Evolutionary conservation across 371 early-diverging fungal species (phyloP).

Genomic region (Saksenaea vasiformis): DNA sequence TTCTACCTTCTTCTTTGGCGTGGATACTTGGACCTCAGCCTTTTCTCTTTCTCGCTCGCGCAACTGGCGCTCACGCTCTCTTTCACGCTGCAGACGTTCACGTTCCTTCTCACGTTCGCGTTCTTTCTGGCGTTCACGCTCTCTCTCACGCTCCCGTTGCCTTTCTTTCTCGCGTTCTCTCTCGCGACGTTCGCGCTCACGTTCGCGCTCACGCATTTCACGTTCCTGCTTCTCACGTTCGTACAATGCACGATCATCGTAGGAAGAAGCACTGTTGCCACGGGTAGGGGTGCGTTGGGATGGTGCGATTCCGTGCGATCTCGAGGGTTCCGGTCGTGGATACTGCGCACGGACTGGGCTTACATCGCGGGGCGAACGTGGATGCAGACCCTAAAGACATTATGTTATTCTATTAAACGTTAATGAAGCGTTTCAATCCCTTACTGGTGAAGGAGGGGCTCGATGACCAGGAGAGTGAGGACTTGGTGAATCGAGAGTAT

Average conservation of each 20-base stretch:
- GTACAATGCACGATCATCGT: constrained; percentile 34
- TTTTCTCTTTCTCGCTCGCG: constrained; percentile 37
- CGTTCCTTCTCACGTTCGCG: constrained; percentile 22
- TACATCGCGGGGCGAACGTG: constrained; percentile 19
- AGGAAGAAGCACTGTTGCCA: constrained; percentile 25
- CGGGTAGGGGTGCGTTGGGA: constrained; percentile 22
- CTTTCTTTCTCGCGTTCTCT: constrained; percentile 28
- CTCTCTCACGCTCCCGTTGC: constrained; percentile 27
- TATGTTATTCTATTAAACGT: neutral
- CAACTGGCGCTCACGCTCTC: constrained; percentile 16
- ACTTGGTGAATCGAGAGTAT: constrained; percentile 10
- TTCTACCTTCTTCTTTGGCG: constrained; percentile 59
- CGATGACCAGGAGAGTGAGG: neutral
- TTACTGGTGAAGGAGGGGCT: constrained; percentile 31
- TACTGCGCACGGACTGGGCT: constrained; percentile 12
- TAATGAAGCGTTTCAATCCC: neutral
- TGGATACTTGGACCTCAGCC: constrained; percentile 27
- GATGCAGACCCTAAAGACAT: constrained; percentile 15
- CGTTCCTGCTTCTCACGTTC: constrained; percentile 27
- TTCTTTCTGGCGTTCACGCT: constrained; percentile 18
- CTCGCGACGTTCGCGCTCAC: constrained; percentile 19
- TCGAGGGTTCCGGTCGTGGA: constrained; percentile 37
- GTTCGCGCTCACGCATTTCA: constrained; percentile 31
- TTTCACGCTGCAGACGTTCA: constrained; percentile 11
- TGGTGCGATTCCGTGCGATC: constrained; percentile 24